These are phyloP conservation scores for Closterium sp. DNA, from an alignment of 139 green algal genomes.

Conservation along the genomic window DNA sequence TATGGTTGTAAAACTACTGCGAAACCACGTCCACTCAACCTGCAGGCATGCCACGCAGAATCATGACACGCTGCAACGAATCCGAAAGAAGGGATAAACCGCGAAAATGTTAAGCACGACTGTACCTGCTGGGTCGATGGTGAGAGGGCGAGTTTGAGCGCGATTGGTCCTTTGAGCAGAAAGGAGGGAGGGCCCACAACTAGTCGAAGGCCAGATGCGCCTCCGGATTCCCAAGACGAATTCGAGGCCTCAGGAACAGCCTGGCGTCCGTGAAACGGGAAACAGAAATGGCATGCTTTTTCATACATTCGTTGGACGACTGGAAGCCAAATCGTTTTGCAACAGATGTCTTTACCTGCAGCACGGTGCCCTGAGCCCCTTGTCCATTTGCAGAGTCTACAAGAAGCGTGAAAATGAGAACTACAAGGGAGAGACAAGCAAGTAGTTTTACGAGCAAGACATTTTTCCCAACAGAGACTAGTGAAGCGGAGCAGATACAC, in stretches of 20 bases:
- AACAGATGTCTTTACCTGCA: not conserved
- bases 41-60: not conserved
- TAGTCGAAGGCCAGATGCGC: not conserved
- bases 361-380: not conserved
- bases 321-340: no score
- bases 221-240: not conserved
- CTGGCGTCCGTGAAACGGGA: not conserved
- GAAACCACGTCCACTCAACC: not conserved
- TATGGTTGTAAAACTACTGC: not conserved
- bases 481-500: no score
- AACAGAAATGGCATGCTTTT: not conserved
- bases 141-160: not conserved
- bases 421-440: no score
- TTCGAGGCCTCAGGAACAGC: not conserved
- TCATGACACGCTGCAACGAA: not conserved
- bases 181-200: not conserved
- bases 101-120: not conserved
- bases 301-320: not conserved
- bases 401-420: not conserved
- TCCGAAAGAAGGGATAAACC: not conserved
- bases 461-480: no score
- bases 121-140: not conserved
- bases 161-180: not conserved
- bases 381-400: not conserved
- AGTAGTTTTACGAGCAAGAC: no score